Percentiles rank a stretch among this genome's conserved stretches.
Evolutionary conservation across 768 basidiomycete species (phyloP).

Genomic region (Russula emetica): DNA sequence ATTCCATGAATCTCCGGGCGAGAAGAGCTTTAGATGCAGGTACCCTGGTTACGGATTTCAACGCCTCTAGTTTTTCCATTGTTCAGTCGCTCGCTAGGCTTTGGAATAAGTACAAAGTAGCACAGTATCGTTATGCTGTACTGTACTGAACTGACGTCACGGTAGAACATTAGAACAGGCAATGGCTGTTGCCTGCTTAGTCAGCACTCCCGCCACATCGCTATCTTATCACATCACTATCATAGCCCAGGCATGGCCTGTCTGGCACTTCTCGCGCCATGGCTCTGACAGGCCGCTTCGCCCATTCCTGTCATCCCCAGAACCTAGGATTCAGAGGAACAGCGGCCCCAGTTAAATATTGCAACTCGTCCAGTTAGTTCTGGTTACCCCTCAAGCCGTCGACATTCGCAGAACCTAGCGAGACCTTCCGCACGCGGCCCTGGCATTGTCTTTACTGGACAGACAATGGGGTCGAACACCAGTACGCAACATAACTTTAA

Average conservation of each 20-base stretch:
- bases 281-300: not conserved
- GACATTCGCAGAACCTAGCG: conserved; percentile 21
- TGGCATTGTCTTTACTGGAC: conserved; percentile 32
- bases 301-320: conserved; percentile 37
- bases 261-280: no score
- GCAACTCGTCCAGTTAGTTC: conserved; percentile 39
- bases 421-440: conserved; percentile 40
- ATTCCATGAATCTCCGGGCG: conserved; percentile 2
- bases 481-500: conserved; percentile 72
- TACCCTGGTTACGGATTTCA: conserved; percentile 55
- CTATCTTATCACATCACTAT: no score
- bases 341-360: conserved; percentile 28
- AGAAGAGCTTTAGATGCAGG: conserved; percentile 18
- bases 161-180: no score
- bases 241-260: no score
- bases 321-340: conserved; percentile 32
- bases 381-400: conserved; percentile 28
- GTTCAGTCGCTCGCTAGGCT: not conserved
- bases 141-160: no score
- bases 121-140: not conserved
- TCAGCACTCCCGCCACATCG: no score
- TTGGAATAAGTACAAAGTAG: no score
- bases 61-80: conserved; percentile 51
- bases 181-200: no score
- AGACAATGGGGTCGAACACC: conserved; percentile 33